Base-by-base conservation (phyloP, 345 rosid species). In the Draba incana region DNA sequence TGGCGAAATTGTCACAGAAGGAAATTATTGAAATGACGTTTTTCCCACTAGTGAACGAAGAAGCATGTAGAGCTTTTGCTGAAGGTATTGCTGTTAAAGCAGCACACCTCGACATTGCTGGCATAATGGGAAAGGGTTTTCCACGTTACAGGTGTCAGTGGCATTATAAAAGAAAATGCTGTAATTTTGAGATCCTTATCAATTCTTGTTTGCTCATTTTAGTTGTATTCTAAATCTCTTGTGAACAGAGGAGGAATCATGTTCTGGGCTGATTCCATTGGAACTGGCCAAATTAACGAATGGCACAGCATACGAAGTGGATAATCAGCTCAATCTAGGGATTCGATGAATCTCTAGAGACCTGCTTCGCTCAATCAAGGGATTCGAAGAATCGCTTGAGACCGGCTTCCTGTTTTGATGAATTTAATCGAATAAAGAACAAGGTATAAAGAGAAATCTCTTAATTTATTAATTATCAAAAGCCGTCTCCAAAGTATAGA, bases 11-110 rank as follows among this genome's bases (percentile, higher is more conserved):
- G 45, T 55, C 95, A 0, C 97, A 94, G 66, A 85, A 81, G 74
- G 97, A 94, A 73, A 89, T 94, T 15, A 75, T 91, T 44, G 99
- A 94, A 84, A 94, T 92, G 98, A 68, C 83, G 55, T 88, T 94
- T 81, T 89, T 94, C 68, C 98, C 99, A 0, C 96, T 94, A 57
- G 96, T 94, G 55, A 94, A 94, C 35, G n/a, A n/a, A n/a, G 99
- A 94, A 79, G 93, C 99, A 44, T 94, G 99, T 64, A 83, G 93
- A 51, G 90, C 92, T 46, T 84, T 87, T 31, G 92, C 90, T 0
- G 99, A 94, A 81, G 97, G 99, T 10, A 89, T 94, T 66, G 96
- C 86, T 52, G 96, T 89, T 49, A 91, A 94, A 81, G 97, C 95
- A 62, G 84, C 96, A 4, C 97, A 94, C 78, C 89, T 92, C 43